These are phyloP conservation scores for Aotearoamyces nothofagi DNA, from an alignment of 2,329 filamentous ascomycete species.

Conservation along the genomic window DNA sequence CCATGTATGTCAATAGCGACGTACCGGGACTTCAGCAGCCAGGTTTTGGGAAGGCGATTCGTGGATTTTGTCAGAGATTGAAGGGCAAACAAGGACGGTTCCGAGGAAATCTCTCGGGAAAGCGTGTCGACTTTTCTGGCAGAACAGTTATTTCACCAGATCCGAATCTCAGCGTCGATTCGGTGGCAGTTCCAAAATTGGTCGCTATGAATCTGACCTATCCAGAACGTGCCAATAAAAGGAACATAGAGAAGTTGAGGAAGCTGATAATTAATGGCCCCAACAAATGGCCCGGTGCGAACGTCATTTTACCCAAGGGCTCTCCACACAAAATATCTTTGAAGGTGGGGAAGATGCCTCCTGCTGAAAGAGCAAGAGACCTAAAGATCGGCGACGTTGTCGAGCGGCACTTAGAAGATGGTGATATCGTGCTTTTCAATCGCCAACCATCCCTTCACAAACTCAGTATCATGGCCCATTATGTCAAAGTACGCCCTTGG, in stretches of 20 bases:
- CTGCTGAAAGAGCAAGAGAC: slow-evolving; percentile 55
- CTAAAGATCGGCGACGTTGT: slow-evolving; percentile 77
- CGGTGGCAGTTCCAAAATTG: slow-evolving; percentile 79
- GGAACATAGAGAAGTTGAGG: slow-evolving; percentile 74
- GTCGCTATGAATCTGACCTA: slow-evolving; percentile 97
- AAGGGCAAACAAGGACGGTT: slow-evolving; percentile 98
- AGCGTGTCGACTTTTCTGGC: slow-evolving; percentile 96
- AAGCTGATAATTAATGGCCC: slow-evolving; percentile 62
- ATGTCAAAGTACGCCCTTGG: slow-evolving; percentile 85
- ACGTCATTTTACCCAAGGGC: slow-evolving; percentile 61
- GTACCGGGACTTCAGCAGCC: slow-evolving; percentile 83
- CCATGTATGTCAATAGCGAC: slow-evolving; percentile 96
- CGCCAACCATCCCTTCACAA: slow-evolving; percentile 96
- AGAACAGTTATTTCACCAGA: slow-evolving; percentile 96
- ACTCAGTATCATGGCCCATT: slow-evolving; percentile 93
- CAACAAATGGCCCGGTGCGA: slow-evolving; percentile 74
- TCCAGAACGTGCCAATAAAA: slow-evolving; percentile 70
- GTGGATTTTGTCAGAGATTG: slow-evolving; percentile 86
- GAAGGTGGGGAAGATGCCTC: slow-evolving; percentile 58
- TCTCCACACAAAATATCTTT: slow-evolving; percentile 56
- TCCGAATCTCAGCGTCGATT: slow-evolving; percentile 82
- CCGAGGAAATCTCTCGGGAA: slow-evolving; percentile 90
- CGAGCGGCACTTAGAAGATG: slow-evolving; percentile 87
- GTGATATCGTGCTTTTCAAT: slow-evolving; percentile 94
- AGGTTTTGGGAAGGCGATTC: slow-evolving; percentile 73